A percentile compares a stretch with the other conserved stretches of the same genome.
Conservation (phyloP, 495 filamentous ascomycete species). For the Annulohypoxylon maeteangense region DNA sequence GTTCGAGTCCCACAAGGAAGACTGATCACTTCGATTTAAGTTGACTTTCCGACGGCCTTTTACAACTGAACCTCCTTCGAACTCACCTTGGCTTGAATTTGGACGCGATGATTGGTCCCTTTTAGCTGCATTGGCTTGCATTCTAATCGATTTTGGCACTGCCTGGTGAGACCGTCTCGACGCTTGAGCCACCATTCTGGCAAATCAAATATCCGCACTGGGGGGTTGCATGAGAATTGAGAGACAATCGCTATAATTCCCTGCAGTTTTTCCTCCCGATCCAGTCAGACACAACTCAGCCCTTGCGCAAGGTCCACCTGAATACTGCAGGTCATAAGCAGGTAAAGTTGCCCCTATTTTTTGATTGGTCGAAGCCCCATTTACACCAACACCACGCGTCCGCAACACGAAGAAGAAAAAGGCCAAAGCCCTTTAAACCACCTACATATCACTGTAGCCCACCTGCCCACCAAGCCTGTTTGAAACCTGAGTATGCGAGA, state of each 20-base stretch:
- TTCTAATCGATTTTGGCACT: constrained; percentile 18
- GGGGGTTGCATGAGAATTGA: constrained; percentile 31
- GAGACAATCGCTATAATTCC: constrained; percentile 33
- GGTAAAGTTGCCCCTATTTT: constrained; percentile 24
- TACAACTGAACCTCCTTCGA: constrained; percentile 21
- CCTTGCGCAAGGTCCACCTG: constrained; percentile 35
- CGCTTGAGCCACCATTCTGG: constrained; percentile 8
- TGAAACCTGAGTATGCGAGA: constrained; percentile 47
- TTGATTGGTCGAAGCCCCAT: constrained; percentile 32
- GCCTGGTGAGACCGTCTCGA: constrained; percentile 36
- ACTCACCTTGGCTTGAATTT: constrained; percentile 25
- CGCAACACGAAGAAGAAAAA: constrained; percentile 33
- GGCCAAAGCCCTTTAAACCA: background rate
- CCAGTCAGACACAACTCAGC: constrained; percentile 28
- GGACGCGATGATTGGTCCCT: constrained; percentile 38
- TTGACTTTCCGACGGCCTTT: constrained; percentile 6
- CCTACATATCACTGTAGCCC: too few relatives aligned
- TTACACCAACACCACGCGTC: constrained; percentile 47
- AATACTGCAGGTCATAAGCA: constrained; percentile 31
- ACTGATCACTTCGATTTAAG: constrained; percentile 9
- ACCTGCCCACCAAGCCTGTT: constrained; percentile 38
- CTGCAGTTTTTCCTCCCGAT: constrained; percentile 30
- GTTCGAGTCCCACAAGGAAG: constrained; percentile 37
- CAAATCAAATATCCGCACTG: constrained; percentile 32
- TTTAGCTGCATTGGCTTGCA: constrained; percentile 22